A percentile compares a stretch with the other conserved stretches of the same genome.
Evolutionary conservation across 179 eudicot genomes (phyloP).

Genomic region (Spergularia azorica): DNA sequence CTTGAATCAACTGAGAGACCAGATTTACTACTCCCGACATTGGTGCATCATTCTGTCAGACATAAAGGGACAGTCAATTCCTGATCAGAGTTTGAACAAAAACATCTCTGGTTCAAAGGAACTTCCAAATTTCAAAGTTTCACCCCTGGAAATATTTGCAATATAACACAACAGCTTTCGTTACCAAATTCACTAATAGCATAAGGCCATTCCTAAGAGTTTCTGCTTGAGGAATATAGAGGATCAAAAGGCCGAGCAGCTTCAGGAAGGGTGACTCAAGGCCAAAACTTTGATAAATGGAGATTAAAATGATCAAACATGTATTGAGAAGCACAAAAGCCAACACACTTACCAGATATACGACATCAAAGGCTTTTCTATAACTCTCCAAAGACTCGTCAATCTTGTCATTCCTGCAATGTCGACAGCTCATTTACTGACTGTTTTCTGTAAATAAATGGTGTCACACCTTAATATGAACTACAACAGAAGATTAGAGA

Average conservation of each 20-base stretch:
- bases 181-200: not conserved
- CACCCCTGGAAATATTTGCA: not conserved
- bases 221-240: not conserved
- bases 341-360: conserved; percentile 60
- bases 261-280: not conserved
- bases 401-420: conserved; percentile 75
- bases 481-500: not conserved
- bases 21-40: conserved; percentile 73
- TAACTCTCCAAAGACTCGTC: conserved; percentile 70
- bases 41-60: conserved; percentile 73
- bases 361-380: conserved; percentile 70
- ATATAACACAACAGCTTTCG: not conserved
- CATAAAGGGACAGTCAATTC: not conserved
- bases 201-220: not conserved
- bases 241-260: not conserved
- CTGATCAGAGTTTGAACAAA: not conserved
- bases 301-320: not conserved
- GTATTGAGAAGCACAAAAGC: conserved; percentile 1
- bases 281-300: not conserved
- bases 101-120: not conserved
- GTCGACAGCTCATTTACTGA: not conserved
- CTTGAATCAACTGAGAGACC: conserved; percentile 53
- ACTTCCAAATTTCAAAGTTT: not conserved
- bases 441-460: not conserved
- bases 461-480: not conserved